phyloP scores from a whole-genome alignment of 2,329 filamentous ascomycete genomes.

The Leptosphaerulina australis region DNA sequence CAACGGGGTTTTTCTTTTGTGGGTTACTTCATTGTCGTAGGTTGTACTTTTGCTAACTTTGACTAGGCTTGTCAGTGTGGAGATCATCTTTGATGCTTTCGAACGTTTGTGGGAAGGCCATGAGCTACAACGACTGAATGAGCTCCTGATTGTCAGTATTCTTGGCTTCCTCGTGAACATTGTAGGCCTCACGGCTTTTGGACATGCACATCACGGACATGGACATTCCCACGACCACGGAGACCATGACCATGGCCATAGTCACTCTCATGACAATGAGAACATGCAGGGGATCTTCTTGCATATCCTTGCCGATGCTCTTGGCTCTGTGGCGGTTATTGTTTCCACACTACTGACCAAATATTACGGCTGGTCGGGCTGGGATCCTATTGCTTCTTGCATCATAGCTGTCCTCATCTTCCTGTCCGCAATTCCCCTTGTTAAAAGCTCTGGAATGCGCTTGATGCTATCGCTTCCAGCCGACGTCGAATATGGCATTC shows the following conservation, averaged over 20 bases:
- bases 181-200: slow-evolving; percentile 87
- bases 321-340: slow-evolving; percentile 93
- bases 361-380: slow-evolving; percentile 87
- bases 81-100: slow-evolving; percentile 93
- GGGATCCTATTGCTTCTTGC: slow-evolving; percentile 92
- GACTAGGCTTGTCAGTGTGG: slow-evolving; percentile 81
- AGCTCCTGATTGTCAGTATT: slow-evolving; percentile 86
- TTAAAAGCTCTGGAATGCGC: slow-evolving; percentile 80
- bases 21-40: slow-evolving; percentile 39
- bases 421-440: slow-evolving; percentile 85
- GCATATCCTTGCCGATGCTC: slow-evolving; percentile 91
- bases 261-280: slow-evolving; percentile 79
- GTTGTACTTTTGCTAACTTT: slow-evolving; percentile 16
- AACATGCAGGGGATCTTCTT: slow-evolving; percentile 99
- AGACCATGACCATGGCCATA: slow-evolving; percentile 44
- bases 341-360: slow-evolving; percentile 87
- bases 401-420: slow-evolving; percentile 93
- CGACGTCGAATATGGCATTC: slow-evolving; percentile 83
- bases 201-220: slow-evolving; percentile 62
- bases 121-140: slow-evolving; percentile 80
- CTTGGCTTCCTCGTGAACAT: slow-evolving; percentile 88
- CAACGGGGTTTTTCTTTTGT: slow-evolving; percentile 94
- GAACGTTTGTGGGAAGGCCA: slow-evolving; percentile 84
- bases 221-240: slow-evolving; percentile 55
- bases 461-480: slow-evolving; percentile 85